A percentile compares a stretch with the other conserved stretches of the same genome.
Conservation (phyloP, 371 early-diverging fungal genomes). For the Batkoa obscura region DNA sequence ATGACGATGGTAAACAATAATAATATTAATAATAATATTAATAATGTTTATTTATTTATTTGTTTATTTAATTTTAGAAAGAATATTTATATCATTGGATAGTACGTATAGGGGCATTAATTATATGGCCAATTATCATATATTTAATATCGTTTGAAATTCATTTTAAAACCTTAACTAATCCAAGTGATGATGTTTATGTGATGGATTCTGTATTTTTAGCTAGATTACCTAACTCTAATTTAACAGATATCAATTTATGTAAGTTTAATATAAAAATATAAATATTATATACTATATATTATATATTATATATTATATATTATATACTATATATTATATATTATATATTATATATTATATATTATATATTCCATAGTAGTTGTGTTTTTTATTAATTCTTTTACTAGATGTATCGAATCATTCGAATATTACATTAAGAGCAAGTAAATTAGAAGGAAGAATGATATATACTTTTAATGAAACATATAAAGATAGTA, state of each 20-base stretch:
- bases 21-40: not conserved
- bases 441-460: constrained; percentile 66
- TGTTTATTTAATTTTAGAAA: constrained; percentile 13
- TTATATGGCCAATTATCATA: constrained; percentile 64
- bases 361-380: too few species aligned
- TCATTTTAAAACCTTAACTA: constrained; percentile 82
- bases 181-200: constrained; percentile 84
- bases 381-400: not conserved
- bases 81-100: constrained; percentile 57
- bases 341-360: too few species aligned
- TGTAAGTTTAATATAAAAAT: constrained; percentile 19
- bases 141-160: constrained; percentile 75
- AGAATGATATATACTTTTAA: constrained; percentile 95
- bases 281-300: not conserved
- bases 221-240: constrained; percentile 69
- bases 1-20: constrained; percentile 27
- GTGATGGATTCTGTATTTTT: constrained; percentile 98
- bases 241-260: constrained; percentile 58
- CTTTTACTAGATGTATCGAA: constrained; percentile 60
- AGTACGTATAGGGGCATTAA: constrained; percentile 56
- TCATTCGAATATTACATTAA: constrained; percentile 79
- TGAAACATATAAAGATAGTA: too few species aligned
- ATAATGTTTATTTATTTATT: too few species aligned
- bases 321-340: too few species aligned
- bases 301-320: too few species aligned